Evolutionary conservation across 108 stramenopile genomes (phyloP), one percentile per base, ranked within the genome.

Genomic region (Stephanodiscus triporus): DNA sequence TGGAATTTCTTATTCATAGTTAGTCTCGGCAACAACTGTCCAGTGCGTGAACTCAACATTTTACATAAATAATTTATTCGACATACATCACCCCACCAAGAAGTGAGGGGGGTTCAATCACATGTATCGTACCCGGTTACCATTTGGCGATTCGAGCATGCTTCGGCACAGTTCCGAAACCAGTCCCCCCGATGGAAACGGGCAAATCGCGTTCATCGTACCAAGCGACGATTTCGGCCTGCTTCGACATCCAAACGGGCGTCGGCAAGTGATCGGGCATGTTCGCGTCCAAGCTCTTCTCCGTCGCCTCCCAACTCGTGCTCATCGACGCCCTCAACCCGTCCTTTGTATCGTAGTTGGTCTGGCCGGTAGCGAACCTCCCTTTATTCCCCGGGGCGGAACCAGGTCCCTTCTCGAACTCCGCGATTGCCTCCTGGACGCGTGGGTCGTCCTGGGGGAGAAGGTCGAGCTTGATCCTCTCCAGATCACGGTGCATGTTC

Each of bases 201-300:
- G 93, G 93, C 63, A 94, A 78, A 66, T 89, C 91, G 32, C 87
- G 80, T 22, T 91, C 93, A 71, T 90, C 84, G 80, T 91, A 88
- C 90, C 89, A 90, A n/a, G 81, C 63, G 22, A 86, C 65, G 23
- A 90, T 76, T 68, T 86, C 91, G 22, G 84, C 88, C 53, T 91
- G 76, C 20, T 88, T 69, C 24, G 66, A 58, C 49, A 38, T 60
- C 92, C 92, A 93, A 17, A 70, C 69, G 11, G 92, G 89, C 47
- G 73, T 81, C 14, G 92, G 92, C 27, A 93, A 83, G 65, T 94
- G 93, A 78, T 94, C 76, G 27, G 93, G 93, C 93, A 91, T 91
- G 77, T 89, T 83, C 20, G 85, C 82, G 78, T 94, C 91, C 59
- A 95, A 72, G 65, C 70, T 75, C 66, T 77, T 67, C 42, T 92